Conservation (phyloP, 192 early-diverging fungal genomes). For the Spinellus fusiger region DNA sequence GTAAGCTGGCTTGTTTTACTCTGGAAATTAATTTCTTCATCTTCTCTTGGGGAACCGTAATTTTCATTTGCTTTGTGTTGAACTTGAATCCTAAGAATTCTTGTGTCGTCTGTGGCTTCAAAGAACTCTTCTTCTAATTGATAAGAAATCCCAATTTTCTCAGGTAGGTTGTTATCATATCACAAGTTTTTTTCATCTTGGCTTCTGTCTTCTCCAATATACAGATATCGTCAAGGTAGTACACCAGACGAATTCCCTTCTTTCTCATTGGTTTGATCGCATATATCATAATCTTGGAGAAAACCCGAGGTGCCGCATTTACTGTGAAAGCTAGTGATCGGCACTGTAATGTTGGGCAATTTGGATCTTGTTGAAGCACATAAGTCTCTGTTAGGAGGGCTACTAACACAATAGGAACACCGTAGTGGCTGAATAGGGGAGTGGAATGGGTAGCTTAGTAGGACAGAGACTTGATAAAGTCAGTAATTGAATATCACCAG, state of each 20-base stretch:
- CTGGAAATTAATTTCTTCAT: background rate
- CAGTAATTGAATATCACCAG: no score
- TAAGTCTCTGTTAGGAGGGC: no score
- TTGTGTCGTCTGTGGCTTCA: background rate
- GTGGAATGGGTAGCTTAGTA: no score
- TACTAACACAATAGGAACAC: no score
- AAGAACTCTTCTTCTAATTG: constrained; percentile 3
- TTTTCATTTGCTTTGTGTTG: constrained; percentile 1
- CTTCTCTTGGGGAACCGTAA: background rate
- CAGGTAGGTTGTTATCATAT: background rate
- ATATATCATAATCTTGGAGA: constrained; percentile 6
- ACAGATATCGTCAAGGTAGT: constrained; percentile 8
- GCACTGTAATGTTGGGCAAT: constrained; percentile 14
- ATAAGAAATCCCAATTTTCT: constrained; percentile 1
- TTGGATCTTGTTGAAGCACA: no score
- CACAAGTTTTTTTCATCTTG: background rate
- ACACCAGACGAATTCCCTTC: background rate
- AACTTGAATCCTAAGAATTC: constrained; percentile 12
- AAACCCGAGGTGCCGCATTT: constrained; percentile 12
- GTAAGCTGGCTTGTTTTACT: background rate
- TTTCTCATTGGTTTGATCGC: background rate
- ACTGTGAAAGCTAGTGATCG: constrained; percentile 9
- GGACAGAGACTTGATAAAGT: no score
- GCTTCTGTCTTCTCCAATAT: background rate
- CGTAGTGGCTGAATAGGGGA: no score